Conservation (phyloP, 345 rosid species). For the Citrus reticulata region DNA sequence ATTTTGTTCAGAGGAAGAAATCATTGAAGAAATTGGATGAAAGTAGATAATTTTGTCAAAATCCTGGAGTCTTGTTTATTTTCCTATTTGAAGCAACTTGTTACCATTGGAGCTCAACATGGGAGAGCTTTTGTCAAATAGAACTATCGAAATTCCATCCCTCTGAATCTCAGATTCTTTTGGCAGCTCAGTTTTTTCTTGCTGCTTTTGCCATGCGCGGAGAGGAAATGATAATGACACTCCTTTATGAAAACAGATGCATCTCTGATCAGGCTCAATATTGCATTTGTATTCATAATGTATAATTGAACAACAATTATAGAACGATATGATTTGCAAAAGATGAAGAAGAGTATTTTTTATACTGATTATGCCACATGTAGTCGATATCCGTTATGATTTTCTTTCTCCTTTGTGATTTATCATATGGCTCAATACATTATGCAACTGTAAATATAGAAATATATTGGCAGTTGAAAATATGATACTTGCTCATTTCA, state of each 20-base stretch:
- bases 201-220: background rate
- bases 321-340: background rate
- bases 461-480: background rate
- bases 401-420: background rate
- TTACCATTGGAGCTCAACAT: background rate
- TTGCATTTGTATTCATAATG: background rate
- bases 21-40: constrained; percentile 29
- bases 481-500: background rate
- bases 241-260: background rate
- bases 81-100: too few species aligned
- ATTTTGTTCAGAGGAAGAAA: constrained; percentile 29
- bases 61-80: background rate
- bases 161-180: background rate
- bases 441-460: background rate
- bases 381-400: background rate
- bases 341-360: background rate
- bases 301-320: background rate
- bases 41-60: background rate
- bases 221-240: background rate
- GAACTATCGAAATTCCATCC: background rate
- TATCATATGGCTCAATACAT: background rate
- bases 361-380: background rate
- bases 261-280: background rate
- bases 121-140: background rate
- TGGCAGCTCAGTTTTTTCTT: background rate